Conservation (phyloP, 208 protist genomes). For the Crithidia fasciculata region DNA sequence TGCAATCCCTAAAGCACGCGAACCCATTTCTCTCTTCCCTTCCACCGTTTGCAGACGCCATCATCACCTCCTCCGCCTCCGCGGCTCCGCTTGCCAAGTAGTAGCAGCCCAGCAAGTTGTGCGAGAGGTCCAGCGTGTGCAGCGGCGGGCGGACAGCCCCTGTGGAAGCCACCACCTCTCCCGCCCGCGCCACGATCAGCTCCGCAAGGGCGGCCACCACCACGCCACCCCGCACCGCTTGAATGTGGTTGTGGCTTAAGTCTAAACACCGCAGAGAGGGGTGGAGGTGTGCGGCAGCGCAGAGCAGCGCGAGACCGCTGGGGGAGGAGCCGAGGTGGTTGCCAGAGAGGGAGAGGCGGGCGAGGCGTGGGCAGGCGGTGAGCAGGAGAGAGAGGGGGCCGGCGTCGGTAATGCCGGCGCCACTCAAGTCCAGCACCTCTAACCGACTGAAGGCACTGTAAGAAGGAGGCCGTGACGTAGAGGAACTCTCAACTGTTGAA, state of each 20-base stretch:
- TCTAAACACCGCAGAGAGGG: conserved; percentile 33
- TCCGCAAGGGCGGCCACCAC: conserved; percentile 49
- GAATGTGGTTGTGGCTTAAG: conserved; percentile 47
- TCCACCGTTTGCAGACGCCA: neutral
- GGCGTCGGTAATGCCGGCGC: conserved; percentile 35
- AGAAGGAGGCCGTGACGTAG: too few species aligned
- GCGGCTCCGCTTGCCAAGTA: conserved; percentile 3
- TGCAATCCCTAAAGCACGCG: neutral
- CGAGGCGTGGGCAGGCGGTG: conserved; percentile 31
- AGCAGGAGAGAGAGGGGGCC: conserved; percentile 40
- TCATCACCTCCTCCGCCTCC: neutral
- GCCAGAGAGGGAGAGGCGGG: conserved; percentile 42
- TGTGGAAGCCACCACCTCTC: neutral
- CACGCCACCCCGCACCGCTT: conserved; percentile 31
- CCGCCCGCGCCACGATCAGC: conserved; percentile 40
- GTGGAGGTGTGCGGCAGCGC: conserved; percentile 44
- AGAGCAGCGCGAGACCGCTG: conserved; percentile 34
- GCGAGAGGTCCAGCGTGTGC: conserved; percentile 22
- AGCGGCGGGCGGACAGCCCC: conserved; percentile 18
- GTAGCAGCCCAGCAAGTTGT: conserved; percentile 37
- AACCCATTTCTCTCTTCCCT: neutral
- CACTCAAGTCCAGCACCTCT: conserved; percentile 33
- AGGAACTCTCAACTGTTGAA: too few species aligned
- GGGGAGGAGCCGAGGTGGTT: conserved; percentile 52
- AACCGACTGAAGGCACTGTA: too few species aligned